Conservation (phyloP, 2,329 filamentous ascomycete genomes). For the Ascochyta viciae-villosae region DNA sequence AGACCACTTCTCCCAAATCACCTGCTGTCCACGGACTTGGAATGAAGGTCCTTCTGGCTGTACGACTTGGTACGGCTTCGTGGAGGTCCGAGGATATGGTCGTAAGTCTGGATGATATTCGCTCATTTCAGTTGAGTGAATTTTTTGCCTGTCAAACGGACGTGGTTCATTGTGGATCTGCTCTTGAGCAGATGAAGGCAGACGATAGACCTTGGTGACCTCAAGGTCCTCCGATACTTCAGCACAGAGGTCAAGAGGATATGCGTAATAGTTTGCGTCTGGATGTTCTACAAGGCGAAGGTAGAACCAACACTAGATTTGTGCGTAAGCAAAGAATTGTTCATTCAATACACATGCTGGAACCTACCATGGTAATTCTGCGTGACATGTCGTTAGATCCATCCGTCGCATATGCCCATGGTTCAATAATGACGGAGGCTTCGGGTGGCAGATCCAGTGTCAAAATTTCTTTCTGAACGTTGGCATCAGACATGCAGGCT, state of each 20-base stretch:
- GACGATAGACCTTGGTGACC: conserved; percentile 59
- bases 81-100: conserved; percentile 20
- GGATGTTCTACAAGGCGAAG: conserved; percentile 49
- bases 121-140: conserved; percentile 43
- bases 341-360: background rate
- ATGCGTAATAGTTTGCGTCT: conserved; percentile 65
- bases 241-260: conserved; percentile 62
- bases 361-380: conserved; percentile 58
- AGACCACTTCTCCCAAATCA: conserved; percentile 55
- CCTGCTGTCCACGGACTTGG: conserved; percentile 20
- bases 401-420: conserved; percentile 64
- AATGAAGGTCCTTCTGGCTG: conserved; percentile 40
- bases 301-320: conserved; percentile 48
- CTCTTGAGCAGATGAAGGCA: conserved; percentile 53
- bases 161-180: conserved; percentile 46
- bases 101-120: conserved; percentile 35
- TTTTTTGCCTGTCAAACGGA: conserved; percentile 52
- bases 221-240: conserved; percentile 60
- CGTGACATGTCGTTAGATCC: conserved; percentile 60
- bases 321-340: background rate
- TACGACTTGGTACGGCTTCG: conserved; percentile 28
- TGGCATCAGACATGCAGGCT: conserved; percentile 54
- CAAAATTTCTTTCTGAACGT: conserved; percentile 56
- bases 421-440: conserved; percentile 58
- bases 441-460: conserved; percentile 50